Conservation (phyloP, 2,329 filamentous ascomycete genomes). For the Fusarium nelsonii region DNA sequence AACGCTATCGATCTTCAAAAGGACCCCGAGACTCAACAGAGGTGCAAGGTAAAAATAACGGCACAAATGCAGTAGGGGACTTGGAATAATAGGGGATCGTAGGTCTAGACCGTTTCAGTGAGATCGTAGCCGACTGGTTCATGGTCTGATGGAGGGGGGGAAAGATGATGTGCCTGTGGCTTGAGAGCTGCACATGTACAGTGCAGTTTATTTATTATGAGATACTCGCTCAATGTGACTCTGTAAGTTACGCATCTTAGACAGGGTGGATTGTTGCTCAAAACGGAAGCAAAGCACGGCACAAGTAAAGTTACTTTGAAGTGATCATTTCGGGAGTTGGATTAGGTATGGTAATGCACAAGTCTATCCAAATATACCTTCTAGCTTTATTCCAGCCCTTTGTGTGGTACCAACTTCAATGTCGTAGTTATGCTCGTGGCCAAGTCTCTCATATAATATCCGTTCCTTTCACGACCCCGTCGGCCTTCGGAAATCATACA, state of each 20-base stretch:
- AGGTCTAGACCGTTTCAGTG: constrained; percentile 32
- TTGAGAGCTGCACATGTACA: constrained; percentile 4
- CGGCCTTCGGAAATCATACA: constrained; percentile 26
- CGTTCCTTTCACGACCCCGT: constrained; percentile 18
- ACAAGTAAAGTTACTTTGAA: background rate
- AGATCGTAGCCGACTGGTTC: constrained; percentile 26
- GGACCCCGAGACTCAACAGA: constrained; percentile 8
- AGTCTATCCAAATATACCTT: constrained; percentile 37
- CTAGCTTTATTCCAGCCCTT: constrained; percentile 17
- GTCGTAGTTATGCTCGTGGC: constrained; percentile 5
- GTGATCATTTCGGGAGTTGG: constrained; percentile 25
- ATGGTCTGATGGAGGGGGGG: constrained; percentile 39
- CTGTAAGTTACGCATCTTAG: background rate
- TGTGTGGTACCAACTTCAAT: constrained; percentile 11
- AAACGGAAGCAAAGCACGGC: background rate
- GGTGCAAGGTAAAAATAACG: background rate
- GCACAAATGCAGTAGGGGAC: background rate
- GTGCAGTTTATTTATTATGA: constrained; percentile 4
- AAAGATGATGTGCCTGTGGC: constrained; percentile 13
- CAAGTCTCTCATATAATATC: constrained; percentile 17
- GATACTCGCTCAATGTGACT: constrained; percentile 12
- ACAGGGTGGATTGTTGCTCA: background rate
- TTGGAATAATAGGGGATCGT: background rate
- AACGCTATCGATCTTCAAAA: constrained; percentile 19
- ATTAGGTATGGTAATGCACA: constrained; percentile 31